A percentile compares a stretch with the other conserved stretches of the same genome.
phyloP scores from a whole-genome alignment of 257 asterid genomes.

The Linaria vulgaris region DNA sequence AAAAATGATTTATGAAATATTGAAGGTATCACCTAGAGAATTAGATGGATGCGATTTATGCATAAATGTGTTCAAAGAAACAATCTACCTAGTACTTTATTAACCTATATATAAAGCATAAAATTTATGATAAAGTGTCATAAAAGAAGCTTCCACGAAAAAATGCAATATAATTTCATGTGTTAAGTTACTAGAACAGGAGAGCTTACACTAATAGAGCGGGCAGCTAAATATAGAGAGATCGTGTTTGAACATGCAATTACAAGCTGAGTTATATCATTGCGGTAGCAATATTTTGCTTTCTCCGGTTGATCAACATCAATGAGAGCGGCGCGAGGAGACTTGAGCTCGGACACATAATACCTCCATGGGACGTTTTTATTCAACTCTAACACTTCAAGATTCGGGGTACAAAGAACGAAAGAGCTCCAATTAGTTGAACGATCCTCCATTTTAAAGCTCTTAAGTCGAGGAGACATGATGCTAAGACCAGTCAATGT shows the following conservation, averaged over 20 bases:
- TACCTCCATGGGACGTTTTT: background rate
- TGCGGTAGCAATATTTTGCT: no score
- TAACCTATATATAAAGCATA: background rate
- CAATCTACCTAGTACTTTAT: no score
- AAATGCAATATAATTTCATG: no score
- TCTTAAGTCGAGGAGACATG: background rate
- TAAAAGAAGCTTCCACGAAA: background rate
- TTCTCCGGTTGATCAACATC: background rate
- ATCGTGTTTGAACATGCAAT: background rate
- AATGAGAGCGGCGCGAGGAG: background rate
- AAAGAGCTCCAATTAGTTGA: background rate
- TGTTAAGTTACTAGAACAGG: background rate
- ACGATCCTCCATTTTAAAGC: background rate
- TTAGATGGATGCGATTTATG: no score
- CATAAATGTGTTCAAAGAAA: no score
- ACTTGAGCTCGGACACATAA: background rate
- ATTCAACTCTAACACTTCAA: background rate
- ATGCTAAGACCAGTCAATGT: no score
- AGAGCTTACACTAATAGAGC: background rate
- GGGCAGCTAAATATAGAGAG: slow-evolving; percentile 1
- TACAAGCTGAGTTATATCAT: background rate
- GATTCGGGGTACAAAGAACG: background rate
- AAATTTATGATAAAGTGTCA: background rate
- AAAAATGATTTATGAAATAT: no score
- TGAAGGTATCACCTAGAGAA: no score